Percentiles rank a stretch among this genome's conserved stretches.
Conservation (phyloP, 768 basidiomycete species). For the Pulveroboletus ravenelii region DNA sequence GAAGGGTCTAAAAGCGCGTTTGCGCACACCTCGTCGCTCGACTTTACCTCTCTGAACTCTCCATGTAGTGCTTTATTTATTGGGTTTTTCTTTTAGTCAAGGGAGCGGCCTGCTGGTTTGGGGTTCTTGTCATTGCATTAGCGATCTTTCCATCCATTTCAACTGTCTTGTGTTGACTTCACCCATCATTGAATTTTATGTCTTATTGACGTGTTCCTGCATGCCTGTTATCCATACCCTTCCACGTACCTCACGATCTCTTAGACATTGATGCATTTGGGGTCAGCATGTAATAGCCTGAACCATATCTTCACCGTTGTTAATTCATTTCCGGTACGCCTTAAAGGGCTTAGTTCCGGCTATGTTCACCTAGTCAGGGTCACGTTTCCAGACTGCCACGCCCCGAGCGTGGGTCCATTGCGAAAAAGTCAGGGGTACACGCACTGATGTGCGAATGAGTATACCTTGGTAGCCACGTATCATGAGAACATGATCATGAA, state of each 20-base stretch:
- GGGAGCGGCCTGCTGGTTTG: neutral
- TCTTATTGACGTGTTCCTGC: neutral
- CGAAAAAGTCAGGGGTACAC: no score
- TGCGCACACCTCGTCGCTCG: neutral
- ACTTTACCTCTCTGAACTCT: neutral
- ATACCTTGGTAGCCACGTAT: no score
- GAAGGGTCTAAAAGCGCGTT: conserved; percentile 7
- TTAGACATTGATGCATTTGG: neutral
- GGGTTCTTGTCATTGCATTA: neutral
- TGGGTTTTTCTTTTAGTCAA: neutral
- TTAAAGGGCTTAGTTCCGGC: no score
- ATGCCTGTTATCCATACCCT: neutral
- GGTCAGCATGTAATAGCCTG: neutral
- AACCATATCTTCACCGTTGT: neutral
- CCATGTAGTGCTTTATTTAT: conserved; percentile 3
- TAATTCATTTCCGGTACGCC: no score
- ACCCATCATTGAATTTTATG: neutral
- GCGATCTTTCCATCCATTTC: neutral
- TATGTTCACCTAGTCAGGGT: no score
- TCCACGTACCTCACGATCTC: neutral
- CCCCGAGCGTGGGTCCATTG: no score
- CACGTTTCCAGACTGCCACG: no score
- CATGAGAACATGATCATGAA: no score
- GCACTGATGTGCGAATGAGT: no score
- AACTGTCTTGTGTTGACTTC: neutral